Base-by-base conservation (phyloP, 257 asterid genomes). In the Nicotiana otophora region DNA sequence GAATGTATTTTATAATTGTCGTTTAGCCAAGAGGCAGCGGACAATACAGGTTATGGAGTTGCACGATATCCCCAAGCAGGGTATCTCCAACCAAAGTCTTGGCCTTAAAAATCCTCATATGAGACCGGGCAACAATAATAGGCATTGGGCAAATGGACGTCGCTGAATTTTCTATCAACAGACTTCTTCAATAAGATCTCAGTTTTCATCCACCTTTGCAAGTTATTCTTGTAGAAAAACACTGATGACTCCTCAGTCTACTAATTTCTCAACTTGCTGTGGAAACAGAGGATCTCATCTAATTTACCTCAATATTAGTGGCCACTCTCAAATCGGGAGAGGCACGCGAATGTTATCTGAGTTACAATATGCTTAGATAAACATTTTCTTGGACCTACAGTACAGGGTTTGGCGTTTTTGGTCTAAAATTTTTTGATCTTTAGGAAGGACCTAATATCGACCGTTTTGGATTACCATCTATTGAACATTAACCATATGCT, bases 11-110 rank as follows among this genome's bases (percentile, higher is more conserved):
- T 83, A 46, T 85, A 89, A 81, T 48, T 66, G 33, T 48, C 46
- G 15, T 62, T 80, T 55, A 96, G 98, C 95, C 70, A 96, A 96
- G 91, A 88, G 87, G 86, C 97, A 91, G 85, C 85, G 98, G 76
- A 95, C 95, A 19, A 89, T 95, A 78, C 98, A 93, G 85, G 95
- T 95, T 0, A 93, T 95, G 87, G 99, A 95, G 87, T 86, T 92
- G 85, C 92, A 66, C 2, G 98, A 95, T 87, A 92, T 95, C 72
- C 99, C 99, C 5, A 93, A 92, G 88, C 94, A 15, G 42, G 97
- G 89, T 86, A 92, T 93, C 65, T 97, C 97, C 4, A 93, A 93
- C 85, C 95, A 91, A 70, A 83, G 87, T 63, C 62, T 58, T 55
- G 92, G 84, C 58, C 90, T 83, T 72, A 91, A 89, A 89, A 92